These are phyloP conservation scores for Ceratobasidium papillatum DNA, from an alignment of 1,284 basidiomycete genomes.

Conservation along the genomic window DNA sequence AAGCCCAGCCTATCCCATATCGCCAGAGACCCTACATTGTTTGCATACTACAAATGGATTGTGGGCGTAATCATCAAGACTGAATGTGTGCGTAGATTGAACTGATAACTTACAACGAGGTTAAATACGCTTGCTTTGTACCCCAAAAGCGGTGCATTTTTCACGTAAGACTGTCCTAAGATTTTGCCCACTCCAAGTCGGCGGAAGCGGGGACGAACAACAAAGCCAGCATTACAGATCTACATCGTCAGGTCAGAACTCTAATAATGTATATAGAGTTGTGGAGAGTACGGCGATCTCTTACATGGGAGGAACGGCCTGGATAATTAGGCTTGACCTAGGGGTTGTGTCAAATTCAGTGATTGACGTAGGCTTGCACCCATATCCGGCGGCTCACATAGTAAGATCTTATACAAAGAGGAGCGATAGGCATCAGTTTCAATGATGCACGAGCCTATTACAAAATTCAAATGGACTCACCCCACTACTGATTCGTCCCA, in stretches of 20 bases:
- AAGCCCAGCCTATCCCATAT: conserved; percentile 92
- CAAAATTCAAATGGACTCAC: conserved; percentile 75
- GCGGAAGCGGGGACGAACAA: conserved; percentile 76
- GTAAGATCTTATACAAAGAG: conserved; percentile 60
- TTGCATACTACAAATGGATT: conserved; percentile 48
- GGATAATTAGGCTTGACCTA: conserved; percentile 92
- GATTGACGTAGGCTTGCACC: conserved; percentile 24
- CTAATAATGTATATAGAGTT: background rate
- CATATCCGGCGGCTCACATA: conserved; percentile 63
- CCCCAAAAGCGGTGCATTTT: conserved; percentile 81
- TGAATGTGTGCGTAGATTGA: background rate
- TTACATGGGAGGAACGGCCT: conserved; percentile 89
- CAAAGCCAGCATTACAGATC: conserved; percentile 91
- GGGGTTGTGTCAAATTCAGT: conserved; percentile 17
- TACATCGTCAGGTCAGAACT: conserved; percentile 48
- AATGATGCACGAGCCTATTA: conserved; percentile 14
- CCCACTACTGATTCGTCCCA: conserved; percentile 80
- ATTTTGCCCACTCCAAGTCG: conserved; percentile 75
- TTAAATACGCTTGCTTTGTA: conserved; percentile 94
- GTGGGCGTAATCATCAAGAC: background rate
- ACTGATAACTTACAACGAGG: conserved; percentile 80
- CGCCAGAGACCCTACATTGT: conserved; percentile 61
- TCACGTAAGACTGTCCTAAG: conserved; percentile 81
- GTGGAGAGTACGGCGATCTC: conserved; percentile 50
- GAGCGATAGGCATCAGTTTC: conserved; percentile 1